A percentile compares a stretch with the other conserved stretches of the same genome.
Conservation (phyloP, 2,329 filamentous ascomycete species). For the Grosmannia huntii region DNA sequence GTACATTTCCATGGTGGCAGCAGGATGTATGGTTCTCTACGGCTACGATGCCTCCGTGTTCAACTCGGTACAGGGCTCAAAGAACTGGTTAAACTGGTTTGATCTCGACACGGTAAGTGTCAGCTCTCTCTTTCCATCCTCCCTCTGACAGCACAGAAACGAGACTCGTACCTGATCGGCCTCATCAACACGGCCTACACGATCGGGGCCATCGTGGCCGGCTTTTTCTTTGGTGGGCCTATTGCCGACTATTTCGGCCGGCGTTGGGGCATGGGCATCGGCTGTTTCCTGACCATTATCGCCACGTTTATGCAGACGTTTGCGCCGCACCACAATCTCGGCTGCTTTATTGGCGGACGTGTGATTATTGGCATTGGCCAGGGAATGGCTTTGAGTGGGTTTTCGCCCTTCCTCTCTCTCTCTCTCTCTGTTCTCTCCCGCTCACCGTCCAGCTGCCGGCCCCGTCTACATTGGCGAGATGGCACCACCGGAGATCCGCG, state of each 20-base stretch:
- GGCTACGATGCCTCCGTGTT: conserved; percentile 64
- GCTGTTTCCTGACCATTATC: conserved; percentile 51
- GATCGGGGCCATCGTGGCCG: conserved; percentile 56
- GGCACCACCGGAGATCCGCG: conserved; percentile 49
- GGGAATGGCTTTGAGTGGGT: conserved; percentile 38
- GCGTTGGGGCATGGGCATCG: conserved; percentile 50
- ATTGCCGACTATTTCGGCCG: conserved; percentile 48
- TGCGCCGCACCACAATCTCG: conserved; percentile 45
- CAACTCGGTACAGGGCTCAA: conserved; percentile 56
- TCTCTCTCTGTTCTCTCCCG: neutral
- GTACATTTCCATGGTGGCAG: conserved; percentile 58
- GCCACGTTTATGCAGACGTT: conserved; percentile 59
- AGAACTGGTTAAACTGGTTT: conserved; percentile 55
- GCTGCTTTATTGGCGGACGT: conserved; percentile 55
- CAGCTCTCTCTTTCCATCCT: neutral
- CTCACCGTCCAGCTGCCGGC: conserved; percentile 36
- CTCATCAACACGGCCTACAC: conserved; percentile 57
- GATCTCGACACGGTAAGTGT: conserved; percentile 24
- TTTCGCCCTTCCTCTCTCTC: neutral
- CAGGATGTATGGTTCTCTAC: conserved; percentile 63
- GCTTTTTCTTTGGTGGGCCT: conserved; percentile 57
- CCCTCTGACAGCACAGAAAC: conserved; percentile 16
- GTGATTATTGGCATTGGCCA: conserved; percentile 59
- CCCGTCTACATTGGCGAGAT: conserved; percentile 62
- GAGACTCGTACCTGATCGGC: conserved; percentile 31